Conservation (phyloP, 768 basidiomycete species). For the Termitomyces sp. region DNA sequence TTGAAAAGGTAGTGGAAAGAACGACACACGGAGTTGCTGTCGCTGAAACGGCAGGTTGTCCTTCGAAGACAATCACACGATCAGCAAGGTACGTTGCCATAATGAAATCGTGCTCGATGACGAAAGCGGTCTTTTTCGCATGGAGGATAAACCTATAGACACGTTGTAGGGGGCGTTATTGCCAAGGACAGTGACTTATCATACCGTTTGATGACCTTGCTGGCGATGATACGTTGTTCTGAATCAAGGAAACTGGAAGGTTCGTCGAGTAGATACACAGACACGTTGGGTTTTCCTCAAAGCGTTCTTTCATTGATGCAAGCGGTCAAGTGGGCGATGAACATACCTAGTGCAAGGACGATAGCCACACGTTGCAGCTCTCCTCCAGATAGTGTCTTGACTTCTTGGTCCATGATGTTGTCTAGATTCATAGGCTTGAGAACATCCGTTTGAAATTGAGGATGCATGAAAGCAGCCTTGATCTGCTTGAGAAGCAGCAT, state of each 20-base stretch:
- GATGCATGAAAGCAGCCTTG: constrained; percentile 95
- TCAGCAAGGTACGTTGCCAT: constrained; percentile 99
- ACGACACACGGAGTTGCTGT: constrained; percentile 82
- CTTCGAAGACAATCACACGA: constrained; percentile 91
- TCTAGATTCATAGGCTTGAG: constrained; percentile 97
- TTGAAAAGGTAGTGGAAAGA: not conserved
- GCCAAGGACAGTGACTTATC: constrained; percentile 9
- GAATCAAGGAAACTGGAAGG: constrained; percentile 92
- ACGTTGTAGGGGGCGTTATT: not conserved
- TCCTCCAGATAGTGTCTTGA: constrained; percentile 97
- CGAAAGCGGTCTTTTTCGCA: constrained; percentile 95
- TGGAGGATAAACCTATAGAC: constrained; percentile 79
- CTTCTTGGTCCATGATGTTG: constrained; percentile 94
- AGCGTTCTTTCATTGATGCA: not conserved
- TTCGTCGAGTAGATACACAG: constrained; percentile 95
- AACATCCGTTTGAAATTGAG: constrained; percentile 99
- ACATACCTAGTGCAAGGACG: constrained; percentile 78
- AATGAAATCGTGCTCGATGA: constrained; percentile 99
- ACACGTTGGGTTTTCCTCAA: constrained; percentile 67
- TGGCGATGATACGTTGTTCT: constrained; percentile 97
- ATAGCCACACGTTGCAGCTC: constrained; percentile 98
- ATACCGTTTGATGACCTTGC: constrained; percentile 95
- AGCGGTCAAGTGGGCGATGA: not conserved
- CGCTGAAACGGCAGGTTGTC: constrained; percentile 79
- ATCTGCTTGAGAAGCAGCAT: constrained; percentile 93